Base-by-base conservation (phyloP, 495 filamentous ascomycete genomes). In the Penicillium goetzii region DNA sequence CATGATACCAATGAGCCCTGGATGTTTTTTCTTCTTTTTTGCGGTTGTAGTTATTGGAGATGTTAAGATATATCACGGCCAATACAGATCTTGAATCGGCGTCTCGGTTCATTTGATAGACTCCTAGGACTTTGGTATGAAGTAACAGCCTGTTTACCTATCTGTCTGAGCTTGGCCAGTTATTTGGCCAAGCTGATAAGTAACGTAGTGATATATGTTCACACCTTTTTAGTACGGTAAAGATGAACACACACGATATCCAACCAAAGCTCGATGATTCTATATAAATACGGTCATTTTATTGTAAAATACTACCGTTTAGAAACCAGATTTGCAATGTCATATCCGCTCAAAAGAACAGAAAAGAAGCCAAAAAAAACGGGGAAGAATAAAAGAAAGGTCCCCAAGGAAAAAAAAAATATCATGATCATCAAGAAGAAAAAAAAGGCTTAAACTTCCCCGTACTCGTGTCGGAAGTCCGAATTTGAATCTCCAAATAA, bases 401-500 rank as follows among this genome's bases (percentile, higher is more conserved):
- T 14, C 43, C 41, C 25, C 23, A 58, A 36, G 21, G 23, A 15
- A 58, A 40, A 34, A 47, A 23, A 32, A 41, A 56, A 26, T n/a
- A 59, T 66, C 52, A 61, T 57, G n/a, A 47, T 43, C 25, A 56
- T 59, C 28, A 55, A 41, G 52, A 28, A 32, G 23, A 10, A 34
- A 54, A 33, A 32, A 26, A 38, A n/a, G n/a, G 25, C 15, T 43
- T 65, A 71, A 8, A 69, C 71, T n/a, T 72, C 64, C 15, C 56
- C 64, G 34, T 65, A 64, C 33, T 67, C 71, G 17, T 52, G 56
- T 12, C 52, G 60, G 28, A 62, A 57, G 8, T 56, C 56, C 3
- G 63, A 49, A 45, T 68, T 58, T 2, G 66, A 67, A 32, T 89
- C 88, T 21, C 89, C 88, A 78, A 96, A 97, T 47, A 96, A 79